phyloP scores from a whole-genome alignment of 139 green algal genomes.

The Haematococcus sp. region DNA sequence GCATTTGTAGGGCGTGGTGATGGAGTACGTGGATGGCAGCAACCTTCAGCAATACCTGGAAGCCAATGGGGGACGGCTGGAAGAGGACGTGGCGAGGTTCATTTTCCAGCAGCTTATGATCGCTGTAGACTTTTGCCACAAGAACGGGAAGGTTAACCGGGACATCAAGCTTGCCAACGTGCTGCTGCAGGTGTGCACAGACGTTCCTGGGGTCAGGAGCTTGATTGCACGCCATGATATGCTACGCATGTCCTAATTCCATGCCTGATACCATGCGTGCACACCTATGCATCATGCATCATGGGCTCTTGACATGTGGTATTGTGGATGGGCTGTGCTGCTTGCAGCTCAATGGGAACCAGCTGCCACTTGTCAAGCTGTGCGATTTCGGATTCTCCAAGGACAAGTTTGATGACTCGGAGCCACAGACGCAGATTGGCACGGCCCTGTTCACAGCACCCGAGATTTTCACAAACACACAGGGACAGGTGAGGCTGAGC shows the following conservation, averaged over 20 bases:
- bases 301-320: background rate
- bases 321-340: background rate
- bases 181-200: conserved; percentile 29
- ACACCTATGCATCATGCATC: background rate
- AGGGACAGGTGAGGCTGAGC: conserved; percentile 9
- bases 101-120: conserved; percentile 74
- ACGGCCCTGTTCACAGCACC: conserved; percentile 52
- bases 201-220: background rate
- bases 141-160: conserved; percentile 35
- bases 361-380: conserved; percentile 84
- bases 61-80: conserved; percentile 10
- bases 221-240: background rate
- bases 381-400: conserved; percentile 91
- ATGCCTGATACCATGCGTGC: no score
- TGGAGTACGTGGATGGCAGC: conserved; percentile 76
- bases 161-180: conserved; percentile 82
- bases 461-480: conserved; percentile 34
- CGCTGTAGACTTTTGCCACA: conserved; percentile 59
- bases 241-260: background rate
- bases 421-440: conserved; percentile 44
- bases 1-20: conserved; percentile 60
- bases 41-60: conserved; percentile 70
- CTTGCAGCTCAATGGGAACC: background rate
- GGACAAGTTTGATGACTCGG: conserved; percentile 37
- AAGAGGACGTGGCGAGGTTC: conserved; percentile 57